Conservation (phyloP, 2,329 filamentous ascomycete species). For the Ophiocordyceps camponoti-leonardi region DNA sequence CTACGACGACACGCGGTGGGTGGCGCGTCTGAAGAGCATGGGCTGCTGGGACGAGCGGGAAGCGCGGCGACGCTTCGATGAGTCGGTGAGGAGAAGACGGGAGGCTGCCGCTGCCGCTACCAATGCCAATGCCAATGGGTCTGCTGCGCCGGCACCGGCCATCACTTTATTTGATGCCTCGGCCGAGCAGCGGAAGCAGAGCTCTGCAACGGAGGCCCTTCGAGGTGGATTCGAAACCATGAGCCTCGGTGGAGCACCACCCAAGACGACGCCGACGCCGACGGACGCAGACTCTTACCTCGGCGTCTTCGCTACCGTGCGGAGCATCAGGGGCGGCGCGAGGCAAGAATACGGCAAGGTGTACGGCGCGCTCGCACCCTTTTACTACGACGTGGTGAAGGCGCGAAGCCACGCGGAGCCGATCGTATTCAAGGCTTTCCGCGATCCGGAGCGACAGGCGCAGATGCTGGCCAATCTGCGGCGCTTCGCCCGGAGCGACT, state of each 20-base stretch:
- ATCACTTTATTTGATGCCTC: conserved; percentile 60
- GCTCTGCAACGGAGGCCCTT: conserved; percentile 14
- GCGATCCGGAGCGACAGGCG: conserved; percentile 79
- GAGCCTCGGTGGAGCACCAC: conserved; percentile 27
- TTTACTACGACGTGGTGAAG: conserved; percentile 67
- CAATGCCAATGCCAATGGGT: conserved; percentile 5
- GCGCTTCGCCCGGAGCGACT: conserved; percentile 66
- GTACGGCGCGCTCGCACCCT: conserved; percentile 74
- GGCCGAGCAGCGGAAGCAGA: conserved; percentile 44
- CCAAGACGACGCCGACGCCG: conserved; percentile 24
- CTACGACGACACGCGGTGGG: conserved; percentile 94
- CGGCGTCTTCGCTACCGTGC: conserved; percentile 49
- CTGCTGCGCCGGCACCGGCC: conserved; percentile 4
- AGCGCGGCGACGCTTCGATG: conserved; percentile 65
- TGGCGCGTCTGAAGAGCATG: conserved; percentile 70
- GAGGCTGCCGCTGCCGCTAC: conserved; percentile 22
- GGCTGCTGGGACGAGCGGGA: conserved; percentile 84
- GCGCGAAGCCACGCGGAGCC: conserved; percentile 63
- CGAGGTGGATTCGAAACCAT: conserved; percentile 69
- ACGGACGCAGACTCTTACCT: conserved; percentile 48
- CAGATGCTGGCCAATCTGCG: conserved; percentile 71
- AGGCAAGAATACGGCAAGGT: conserved; percentile 82
- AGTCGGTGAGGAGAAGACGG: conserved; percentile 42
- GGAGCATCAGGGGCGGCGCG: conserved; percentile 69
- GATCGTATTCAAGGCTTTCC: conserved; percentile 70